Conservation (phyloP, 495 filamentous ascomycete species). For the Penicillium desertorum region DNA sequence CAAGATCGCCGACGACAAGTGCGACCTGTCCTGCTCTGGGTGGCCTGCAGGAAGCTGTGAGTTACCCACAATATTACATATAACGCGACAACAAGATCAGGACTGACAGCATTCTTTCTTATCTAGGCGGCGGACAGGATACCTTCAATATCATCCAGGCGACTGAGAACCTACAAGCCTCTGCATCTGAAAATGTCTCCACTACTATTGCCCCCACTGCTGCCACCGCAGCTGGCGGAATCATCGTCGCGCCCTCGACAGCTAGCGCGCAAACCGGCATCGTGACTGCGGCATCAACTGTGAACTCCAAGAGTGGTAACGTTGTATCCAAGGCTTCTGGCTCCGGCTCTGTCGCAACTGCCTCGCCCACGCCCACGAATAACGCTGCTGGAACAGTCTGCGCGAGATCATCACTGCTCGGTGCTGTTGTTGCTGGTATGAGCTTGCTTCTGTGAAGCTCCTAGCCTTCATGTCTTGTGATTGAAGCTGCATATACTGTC, state of each 20-base stretch:
- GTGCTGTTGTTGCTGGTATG: slow-evolving; percentile 20
- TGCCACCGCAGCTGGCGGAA: slow-evolving; percentile 22
- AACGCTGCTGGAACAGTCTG: slow-evolving; percentile 24
- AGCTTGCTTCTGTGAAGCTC: slow-evolving; percentile 24
- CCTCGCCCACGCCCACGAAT: slow-evolving; percentile 12
- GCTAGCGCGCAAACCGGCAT: slow-evolving; percentile 18
- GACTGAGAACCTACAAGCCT: background rate
- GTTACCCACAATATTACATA: slow-evolving; percentile 8
- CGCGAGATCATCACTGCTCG: slow-evolving; percentile 19
- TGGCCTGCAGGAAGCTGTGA: slow-evolving; percentile 36
- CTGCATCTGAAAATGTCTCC: background rate
- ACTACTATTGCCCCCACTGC: slow-evolving; percentile 13
- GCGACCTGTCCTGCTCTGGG: slow-evolving; percentile 35
- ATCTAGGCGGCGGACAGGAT: slow-evolving; percentile 37
- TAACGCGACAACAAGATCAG: slow-evolving; percentile 4
- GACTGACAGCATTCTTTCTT: background rate
- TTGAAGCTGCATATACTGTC: slow-evolving; percentile 10
- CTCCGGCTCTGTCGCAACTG: background rate
- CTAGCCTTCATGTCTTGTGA: background rate
- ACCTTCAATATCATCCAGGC: slow-evolving; percentile 31
- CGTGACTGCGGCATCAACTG: slow-evolving; percentile 18
- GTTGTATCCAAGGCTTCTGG: slow-evolving; percentile 2
- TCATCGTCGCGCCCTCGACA: slow-evolving; percentile 33
- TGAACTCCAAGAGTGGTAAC: slow-evolving; percentile 14
- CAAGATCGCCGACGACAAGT: slow-evolving; percentile 35